A percentile compares a stretch with the other conserved stretches of the same genome.
phyloP scores from a whole-genome alignment of 2,329 filamentous ascomycete species.

The Venturia pyrina region DNA sequence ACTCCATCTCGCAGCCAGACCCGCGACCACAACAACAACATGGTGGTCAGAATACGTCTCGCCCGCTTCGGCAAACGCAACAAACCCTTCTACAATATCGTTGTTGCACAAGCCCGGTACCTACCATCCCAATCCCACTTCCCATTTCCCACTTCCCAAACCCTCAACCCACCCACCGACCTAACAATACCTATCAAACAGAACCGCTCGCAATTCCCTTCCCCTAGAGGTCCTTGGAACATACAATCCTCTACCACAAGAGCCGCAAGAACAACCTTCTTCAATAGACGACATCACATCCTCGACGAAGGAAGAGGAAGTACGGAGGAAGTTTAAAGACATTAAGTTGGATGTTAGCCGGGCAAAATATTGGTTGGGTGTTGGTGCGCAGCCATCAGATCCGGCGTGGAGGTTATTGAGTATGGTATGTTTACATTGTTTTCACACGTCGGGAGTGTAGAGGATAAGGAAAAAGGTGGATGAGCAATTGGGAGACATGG shows the following conservation, averaged over 20 bases:
- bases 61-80: conserved; percentile 87
- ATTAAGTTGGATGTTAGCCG: conserved; percentile 74
- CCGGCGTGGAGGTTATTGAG: conserved; percentile 31
- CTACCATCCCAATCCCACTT: conserved; percentile 16
- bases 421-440: conserved; percentile 12
- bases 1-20: neutral
- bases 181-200: conserved; percentile 25
- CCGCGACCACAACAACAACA: conserved; percentile 31
- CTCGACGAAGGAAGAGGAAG: conserved; percentile 28
- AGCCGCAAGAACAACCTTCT: conserved; percentile 15
- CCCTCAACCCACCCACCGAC: neutral
- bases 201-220: conserved; percentile 75
- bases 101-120: conserved; percentile 85
- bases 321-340: conserved; percentile 69
- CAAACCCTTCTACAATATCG: conserved; percentile 93
- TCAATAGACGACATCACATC: neutral
- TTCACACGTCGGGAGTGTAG: neutral
- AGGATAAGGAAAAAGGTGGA: neutral
- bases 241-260: conserved; percentile 50
- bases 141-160: neutral
- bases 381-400: conserved; percentile 91
- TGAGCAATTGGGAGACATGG: neutral
- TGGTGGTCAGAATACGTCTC: conserved; percentile 91
- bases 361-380: conserved; percentile 92
- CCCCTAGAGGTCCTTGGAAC: conserved; percentile 84